Conservation (phyloP, 2,329 filamentous ascomycete genomes). For the Trichothecium roseum region DNA sequence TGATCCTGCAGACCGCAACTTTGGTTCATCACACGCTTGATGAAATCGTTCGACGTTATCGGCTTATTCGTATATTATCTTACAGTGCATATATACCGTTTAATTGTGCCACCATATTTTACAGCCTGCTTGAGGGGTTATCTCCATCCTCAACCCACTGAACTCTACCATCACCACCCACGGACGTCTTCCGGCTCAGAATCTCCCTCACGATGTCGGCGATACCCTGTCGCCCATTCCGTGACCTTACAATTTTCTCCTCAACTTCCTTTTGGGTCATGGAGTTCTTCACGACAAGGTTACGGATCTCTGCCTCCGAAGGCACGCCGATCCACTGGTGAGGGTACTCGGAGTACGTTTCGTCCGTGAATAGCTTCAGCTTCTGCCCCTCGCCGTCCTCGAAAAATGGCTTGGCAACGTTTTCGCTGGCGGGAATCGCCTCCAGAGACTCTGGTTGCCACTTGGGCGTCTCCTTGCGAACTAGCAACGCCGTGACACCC, state of each 20-base stretch:
- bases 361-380: constrained; percentile 51
- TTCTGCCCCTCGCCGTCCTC: constrained; percentile 25
- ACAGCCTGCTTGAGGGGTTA: constrained; percentile 20
- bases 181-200: constrained; percentile 48
- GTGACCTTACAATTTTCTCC: constrained; percentile 48
- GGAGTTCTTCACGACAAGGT: constrained; percentile 21
- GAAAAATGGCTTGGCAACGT: constrained; percentile 62
- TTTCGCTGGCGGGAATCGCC: constrained; percentile 46
- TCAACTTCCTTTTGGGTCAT: constrained; percentile 46
- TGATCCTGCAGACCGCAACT: too few relatives aligned
- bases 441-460: constrained; percentile 70
- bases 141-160: constrained; percentile 23
- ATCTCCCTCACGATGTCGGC: constrained; percentile 60
- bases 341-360: constrained; percentile 65
- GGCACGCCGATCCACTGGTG: constrained; percentile 62
- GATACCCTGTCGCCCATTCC: constrained; percentile 58
- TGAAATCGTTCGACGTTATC: too few relatives aligned
- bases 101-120: constrained; percentile 2
- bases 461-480: constrained; percentile 57
- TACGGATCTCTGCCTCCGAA: constrained; percentile 50
- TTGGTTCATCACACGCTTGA: too few relatives aligned
- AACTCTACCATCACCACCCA: constrained; percentile 31
- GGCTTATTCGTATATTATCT: constrained; percentile 3
- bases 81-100: constrained; percentile 1
- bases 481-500: constrained; percentile 74